Evolutionary conservation across 148 eudicot species (phyloP).

Genomic region (Chenopodium album): DNA sequence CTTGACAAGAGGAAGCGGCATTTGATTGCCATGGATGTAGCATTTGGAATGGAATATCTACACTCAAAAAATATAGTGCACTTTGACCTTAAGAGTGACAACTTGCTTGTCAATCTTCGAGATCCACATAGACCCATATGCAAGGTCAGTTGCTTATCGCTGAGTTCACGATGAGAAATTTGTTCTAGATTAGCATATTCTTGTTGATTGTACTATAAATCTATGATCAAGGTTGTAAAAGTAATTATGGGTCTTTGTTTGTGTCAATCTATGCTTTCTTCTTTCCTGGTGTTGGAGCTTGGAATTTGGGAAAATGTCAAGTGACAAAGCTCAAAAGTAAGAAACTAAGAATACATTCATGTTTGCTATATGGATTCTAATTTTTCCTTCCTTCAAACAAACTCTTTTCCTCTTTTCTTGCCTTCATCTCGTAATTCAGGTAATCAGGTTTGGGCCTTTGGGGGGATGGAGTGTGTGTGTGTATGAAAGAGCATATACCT

Average conservation of each 20-base stretch:
- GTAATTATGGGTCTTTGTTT: background rate
- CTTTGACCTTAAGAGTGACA: slow-evolving; percentile 94
- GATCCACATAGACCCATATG: slow-evolving; percentile 96
- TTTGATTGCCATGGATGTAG: slow-evolving; percentile 91
- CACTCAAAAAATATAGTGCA: slow-evolving; percentile 96
- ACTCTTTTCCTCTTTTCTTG: background rate
- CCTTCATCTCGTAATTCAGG: background rate
- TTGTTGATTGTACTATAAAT: background rate
- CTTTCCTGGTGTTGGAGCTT: background rate
- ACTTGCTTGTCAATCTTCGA: slow-evolving; percentile 92
- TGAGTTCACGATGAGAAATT: background rate
- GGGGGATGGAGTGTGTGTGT: no score
- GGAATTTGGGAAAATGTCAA: background rate
- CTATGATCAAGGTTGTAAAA: background rate
- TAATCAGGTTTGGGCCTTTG: no score
- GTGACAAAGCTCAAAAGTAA: background rate
- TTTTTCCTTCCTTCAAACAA: no score
- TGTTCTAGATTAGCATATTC: slow-evolving; percentile 8
- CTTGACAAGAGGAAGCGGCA: slow-evolving; percentile 87
- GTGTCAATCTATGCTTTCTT: background rate
- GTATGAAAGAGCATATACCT: no score
- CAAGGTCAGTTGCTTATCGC: slow-evolving; percentile 59
- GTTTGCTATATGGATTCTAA: background rate
- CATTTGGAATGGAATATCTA: slow-evolving; percentile 97
- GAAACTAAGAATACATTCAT: background rate